Evolutionary conservation across 2,329 filamentous ascomycete species (phyloP).

Genomic region (Arthrobotrys megalospora): DNA sequence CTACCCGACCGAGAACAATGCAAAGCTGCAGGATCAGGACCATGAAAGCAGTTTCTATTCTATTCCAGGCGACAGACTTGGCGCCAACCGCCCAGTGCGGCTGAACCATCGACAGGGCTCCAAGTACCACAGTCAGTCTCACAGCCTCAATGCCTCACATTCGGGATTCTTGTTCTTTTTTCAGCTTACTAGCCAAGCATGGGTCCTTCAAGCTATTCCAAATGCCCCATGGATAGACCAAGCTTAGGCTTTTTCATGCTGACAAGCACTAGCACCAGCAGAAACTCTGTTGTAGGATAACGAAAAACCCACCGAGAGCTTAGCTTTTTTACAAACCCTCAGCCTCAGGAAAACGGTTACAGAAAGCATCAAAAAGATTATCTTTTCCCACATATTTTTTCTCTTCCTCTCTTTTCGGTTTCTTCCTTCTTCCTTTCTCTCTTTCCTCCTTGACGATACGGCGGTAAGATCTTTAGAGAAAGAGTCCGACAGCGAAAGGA

Average conservation of each 20-base stretch:
- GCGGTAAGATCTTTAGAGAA: constrained; percentile 11
- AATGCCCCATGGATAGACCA: constrained; percentile 30
- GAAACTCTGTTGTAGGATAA: not conserved
- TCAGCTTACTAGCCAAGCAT: constrained; percentile 41
- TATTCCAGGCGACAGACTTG: constrained; percentile 29
- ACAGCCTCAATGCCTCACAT: constrained; percentile 12
- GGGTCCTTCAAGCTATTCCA: constrained; percentile 50
- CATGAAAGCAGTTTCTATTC: constrained; percentile 1
- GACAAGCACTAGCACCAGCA: constrained; percentile 27
- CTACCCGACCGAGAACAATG: not conserved
- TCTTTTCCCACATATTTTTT: constrained; percentile 14
- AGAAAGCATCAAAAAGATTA: constrained; percentile 31
- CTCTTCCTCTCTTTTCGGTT: constrained; percentile 19
- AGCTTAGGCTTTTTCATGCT: constrained; percentile 21
- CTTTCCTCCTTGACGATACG: constrained; percentile 5
- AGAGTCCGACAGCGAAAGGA: constrained; percentile 14
- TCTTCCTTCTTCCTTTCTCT: constrained; percentile 6
- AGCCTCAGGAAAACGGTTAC: constrained; percentile 32
- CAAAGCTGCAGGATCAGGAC: constrained; percentile 8
- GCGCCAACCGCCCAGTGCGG: constrained; percentile 24
- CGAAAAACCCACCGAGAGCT: constrained; percentile 7
- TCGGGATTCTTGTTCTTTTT: constrained; percentile 25
- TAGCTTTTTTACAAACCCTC: constrained; percentile 27
- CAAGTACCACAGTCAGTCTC: not conserved
- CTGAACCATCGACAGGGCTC: constrained; percentile 9